A percentile compares a stretch with the other conserved stretches of the same genome.
Evolutionary conservation across 768 basidiomycete species (phyloP).

Genomic region (Suillus variegatus): DNA sequence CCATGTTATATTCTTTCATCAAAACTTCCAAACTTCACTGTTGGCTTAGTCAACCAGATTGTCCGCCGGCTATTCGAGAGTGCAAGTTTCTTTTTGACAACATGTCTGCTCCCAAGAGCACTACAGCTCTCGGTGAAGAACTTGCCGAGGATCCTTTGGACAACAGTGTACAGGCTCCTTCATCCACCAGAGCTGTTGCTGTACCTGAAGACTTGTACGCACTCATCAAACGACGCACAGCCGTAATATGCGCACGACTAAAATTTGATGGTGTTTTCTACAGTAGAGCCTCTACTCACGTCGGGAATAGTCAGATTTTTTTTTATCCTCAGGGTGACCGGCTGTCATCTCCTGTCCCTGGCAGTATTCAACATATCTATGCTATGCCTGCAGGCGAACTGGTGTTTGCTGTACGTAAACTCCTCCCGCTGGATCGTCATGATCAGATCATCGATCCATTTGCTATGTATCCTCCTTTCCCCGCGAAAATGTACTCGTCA

Average conservation of each 20-base stretch:
- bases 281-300: not conserved
- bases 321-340: not conserved
- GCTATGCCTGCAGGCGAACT: not conserved
- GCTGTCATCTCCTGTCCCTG: not conserved
- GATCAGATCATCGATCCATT: not conserved
- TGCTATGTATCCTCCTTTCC: constrained; percentile 3
- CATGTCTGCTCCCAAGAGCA: too few relatives aligned
- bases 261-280: not conserved
- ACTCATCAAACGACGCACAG: not conserved
- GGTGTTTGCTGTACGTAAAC: constrained; percentile 11
- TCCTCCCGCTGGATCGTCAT: not conserved
- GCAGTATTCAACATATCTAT: constrained; percentile 10
- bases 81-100: too few relatives aligned
- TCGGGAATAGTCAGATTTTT: not conserved
- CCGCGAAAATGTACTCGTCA: not conserved
- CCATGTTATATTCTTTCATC: too few relatives aligned
- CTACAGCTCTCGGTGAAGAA: too few relatives aligned
- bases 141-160: not conserved
- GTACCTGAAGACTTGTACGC: not conserved
- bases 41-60: too few relatives aligned
- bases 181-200: not conserved
- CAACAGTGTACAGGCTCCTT: not conserved
- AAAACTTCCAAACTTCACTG: too few relatives aligned
- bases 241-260: not conserved
- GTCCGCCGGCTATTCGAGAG: too few relatives aligned